These are phyloP conservation scores for Macrophomina pseudophaseolina DNA, from an alignment of 2,329 filamentous ascomycete genomes.

Conservation along the genomic window DNA sequence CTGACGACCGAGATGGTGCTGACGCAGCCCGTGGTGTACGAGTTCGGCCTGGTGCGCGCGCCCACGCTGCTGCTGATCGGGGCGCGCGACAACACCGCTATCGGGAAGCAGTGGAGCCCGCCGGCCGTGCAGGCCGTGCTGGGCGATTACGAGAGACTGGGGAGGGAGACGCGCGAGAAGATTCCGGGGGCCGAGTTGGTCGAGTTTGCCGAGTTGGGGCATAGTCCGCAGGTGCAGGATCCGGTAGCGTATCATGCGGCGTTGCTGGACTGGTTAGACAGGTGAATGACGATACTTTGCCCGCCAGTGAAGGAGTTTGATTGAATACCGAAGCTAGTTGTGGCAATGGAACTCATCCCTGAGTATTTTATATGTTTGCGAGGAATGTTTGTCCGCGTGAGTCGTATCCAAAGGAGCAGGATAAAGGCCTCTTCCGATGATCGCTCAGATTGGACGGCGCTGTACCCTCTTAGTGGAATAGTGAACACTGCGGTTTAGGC, in stretches of 20 bases:
- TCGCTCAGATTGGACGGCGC: too few species aligned
- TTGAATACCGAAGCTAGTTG: too few species aligned
- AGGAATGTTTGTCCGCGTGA: too few species aligned
- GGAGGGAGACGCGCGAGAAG: conserved; percentile 50
- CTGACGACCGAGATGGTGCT: conserved; percentile 62
- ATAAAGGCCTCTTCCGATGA: too few species aligned
- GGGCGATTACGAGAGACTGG: conserved; percentile 58
- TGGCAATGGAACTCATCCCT: too few species aligned
- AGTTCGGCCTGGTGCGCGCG: conserved; percentile 54
- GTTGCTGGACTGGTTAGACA: conserved; percentile 49
- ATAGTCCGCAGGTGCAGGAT: conserved; percentile 60
- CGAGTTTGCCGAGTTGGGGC: conserved; percentile 56
- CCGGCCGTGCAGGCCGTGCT: conserved; percentile 39
- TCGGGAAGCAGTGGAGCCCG: conserved; percentile 58
- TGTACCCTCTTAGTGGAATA: too few species aligned
- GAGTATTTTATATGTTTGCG: too few species aligned
- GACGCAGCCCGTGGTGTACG: conserved; percentile 58
- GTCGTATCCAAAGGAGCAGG: too few species aligned
- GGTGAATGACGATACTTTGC: too few species aligned
- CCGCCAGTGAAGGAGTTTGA: too few species aligned
- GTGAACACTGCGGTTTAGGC: too few species aligned
- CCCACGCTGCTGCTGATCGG: conserved; percentile 58
- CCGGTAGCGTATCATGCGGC: conserved; percentile 55
- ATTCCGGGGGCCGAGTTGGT: conserved; percentile 55
- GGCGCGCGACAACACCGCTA: conserved; percentile 59